Base-by-base conservation (phyloP, 2,329 filamentous ascomycete species). In the Trichoderma sp. region DNA sequence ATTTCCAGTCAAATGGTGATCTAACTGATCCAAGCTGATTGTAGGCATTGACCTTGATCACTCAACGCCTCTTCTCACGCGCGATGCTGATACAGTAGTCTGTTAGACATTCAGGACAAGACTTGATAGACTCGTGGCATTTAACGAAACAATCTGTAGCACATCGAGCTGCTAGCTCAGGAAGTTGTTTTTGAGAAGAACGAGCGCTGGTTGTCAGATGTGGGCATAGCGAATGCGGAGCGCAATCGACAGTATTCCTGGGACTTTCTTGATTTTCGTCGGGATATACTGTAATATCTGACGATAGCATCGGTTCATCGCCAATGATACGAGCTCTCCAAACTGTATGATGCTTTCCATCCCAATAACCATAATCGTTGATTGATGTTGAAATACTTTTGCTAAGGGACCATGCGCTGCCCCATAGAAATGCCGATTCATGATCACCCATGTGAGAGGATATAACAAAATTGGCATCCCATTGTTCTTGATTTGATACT, bases 391-490 rank as follows among this genome's bases (percentile, higher is more conserved):
- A 56, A 72, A 35, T 27, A 55, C 56, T 19, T 60, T 6, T 4
- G 68, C 33, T 4, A 55, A 55, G 10, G 69, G 24, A 2, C 72
- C 68, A 29, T 72, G 65, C n/a, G 59, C 24, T 14, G 53, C n/a
- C 16, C 72, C 72, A 53, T 71, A 70, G 6, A 72, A 66, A 47
- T 71, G 64, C 21, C 63, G 55, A 65, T 73, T 71, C 69, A 73
- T 72, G 3, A 68, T 31, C 14, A 72, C 58, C 49, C 71, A 35
- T 13, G 69, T 69, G 19, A 59, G 24, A 29, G 52, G 68, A 47
- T 73, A 72, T 3, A 35, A 19, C n/a, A 72, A 31, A n/a, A 27
- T 43, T 21, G 53, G 33, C 49, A 35, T 37, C 31, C 59, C 33
- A 35, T 7, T 4, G 7, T 65, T 27, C 5, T 43, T 21, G 11